These are phyloP conservation scores for Coemansia erecta DNA, from an alignment of 192 early-diverging fungal species.

Conservation along the genomic window DNA sequence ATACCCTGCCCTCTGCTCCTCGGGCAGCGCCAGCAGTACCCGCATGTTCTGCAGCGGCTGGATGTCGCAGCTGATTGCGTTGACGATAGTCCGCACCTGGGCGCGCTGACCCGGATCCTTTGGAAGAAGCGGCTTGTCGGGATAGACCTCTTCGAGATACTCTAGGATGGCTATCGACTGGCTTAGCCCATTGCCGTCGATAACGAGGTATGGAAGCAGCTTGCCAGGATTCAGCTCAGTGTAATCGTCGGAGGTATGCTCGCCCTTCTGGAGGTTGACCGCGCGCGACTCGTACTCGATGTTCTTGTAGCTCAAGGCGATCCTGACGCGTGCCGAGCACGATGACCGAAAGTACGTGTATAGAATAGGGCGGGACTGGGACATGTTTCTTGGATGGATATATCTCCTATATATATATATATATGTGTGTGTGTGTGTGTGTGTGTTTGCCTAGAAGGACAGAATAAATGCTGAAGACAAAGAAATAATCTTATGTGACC, in stretches of 20 bases:
- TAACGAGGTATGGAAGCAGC: slow-evolving; percentile 66
- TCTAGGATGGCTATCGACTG: slow-evolving; percentile 85
- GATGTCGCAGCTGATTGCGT: slow-evolving; percentile 75
- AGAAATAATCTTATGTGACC: too few species aligned
- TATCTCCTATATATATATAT: too few species aligned
- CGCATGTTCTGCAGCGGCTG: slow-evolving; percentile 86
- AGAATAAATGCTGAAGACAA: too few species aligned
- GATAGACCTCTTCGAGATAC: slow-evolving; percentile 79
- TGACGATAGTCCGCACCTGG: slow-evolving; percentile 66
- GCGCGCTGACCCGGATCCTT: slow-evolving; percentile 63
- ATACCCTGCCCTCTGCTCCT: slow-evolving; percentile 33
- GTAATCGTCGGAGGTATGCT: slow-evolving; percentile 67
- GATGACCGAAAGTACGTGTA: slow-evolving; percentile 80
- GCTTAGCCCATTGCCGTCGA: slow-evolving; percentile 55
- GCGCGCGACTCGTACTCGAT: slow-evolving; percentile 64
- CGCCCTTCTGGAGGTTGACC: slow-evolving; percentile 72
- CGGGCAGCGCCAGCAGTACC: slow-evolving; percentile 64
- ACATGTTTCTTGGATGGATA: neutral
- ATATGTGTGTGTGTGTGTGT: neutral
- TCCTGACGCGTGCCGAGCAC: slow-evolving; percentile 71
- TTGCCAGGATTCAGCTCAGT: slow-evolving; percentile 62
- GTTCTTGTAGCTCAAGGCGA: slow-evolving; percentile 73
- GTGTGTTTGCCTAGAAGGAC: neutral
- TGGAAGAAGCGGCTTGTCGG: slow-evolving; percentile 71
- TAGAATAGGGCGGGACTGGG: slow-evolving; percentile 46